Evolutionary conservation across 2,329 filamentous ascomycete species (phyloP), one percentile per base, ranked within the genome.

Genomic region (Colletotrichum sp.): DNA sequence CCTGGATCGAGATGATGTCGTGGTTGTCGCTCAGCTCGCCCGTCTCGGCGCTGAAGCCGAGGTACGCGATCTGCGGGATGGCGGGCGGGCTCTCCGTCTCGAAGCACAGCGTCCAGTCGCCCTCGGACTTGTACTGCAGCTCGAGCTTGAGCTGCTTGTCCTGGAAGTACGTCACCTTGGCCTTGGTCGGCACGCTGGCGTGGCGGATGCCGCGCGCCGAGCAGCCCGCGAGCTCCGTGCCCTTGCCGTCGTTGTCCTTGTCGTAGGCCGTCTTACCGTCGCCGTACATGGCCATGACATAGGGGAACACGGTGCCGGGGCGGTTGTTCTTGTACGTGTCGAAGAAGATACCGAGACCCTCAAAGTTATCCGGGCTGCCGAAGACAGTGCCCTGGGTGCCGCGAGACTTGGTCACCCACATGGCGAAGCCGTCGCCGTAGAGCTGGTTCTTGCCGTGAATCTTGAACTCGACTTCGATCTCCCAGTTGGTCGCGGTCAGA

Each of bases 261-360:
- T 98, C 96, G 86, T 99, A 99, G 16, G 89, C 84, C 8, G 94
- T 98, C 83, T 95, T 89, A 77, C 97, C 96, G 84, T 99, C 97
- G 75, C 97, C 97, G 79, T 96, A 89, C 97, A 98, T 98, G 77
- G 96, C 96, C 96, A 98, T 98, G 81, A 99, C 94, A 83, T 98
- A 98, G 66, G 97, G 97, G 86, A 99, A 99, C 62, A 98, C 94
- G 56, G 95, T 94, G 58, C 97, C 97, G 1, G 97, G 96, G 16
- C 97, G 93, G 88, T 98, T 98, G 89, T 99, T 99, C 92, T 99
- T 99, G 90, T 99, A 99, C 59, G 97, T 99, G 84, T 99, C 97
- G 87, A 99, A 92, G 88, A 98, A 98, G 85, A 99, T 90, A 70
- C 96, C 97, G 62, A 99, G 90, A 6, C 97, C 97, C 84, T 99